These are phyloP conservation scores for Batrachochytrium dendrobatidis DNA, from an alignment of 371 early-diverging fungal genomes.

Conservation along the genomic window DNA sequence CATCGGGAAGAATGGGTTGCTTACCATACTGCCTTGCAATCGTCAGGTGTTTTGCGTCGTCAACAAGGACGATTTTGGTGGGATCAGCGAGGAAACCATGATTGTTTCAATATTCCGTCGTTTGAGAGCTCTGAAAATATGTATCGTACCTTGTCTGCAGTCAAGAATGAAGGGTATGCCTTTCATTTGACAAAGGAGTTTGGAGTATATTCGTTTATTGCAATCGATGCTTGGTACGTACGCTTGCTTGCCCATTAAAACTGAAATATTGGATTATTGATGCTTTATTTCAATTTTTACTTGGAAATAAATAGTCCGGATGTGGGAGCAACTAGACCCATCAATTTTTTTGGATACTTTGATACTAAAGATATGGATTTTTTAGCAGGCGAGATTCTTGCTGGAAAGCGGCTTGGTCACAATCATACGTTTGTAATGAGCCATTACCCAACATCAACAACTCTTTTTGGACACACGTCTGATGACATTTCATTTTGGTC, in stretches of 20 bases:
- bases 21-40: slow-evolving; percentile 55
- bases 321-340: slow-evolving; percentile 71
- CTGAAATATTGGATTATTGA: background rate
- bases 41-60: slow-evolving; percentile 12
- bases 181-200: slow-evolving; percentile 50
- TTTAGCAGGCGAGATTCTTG: slow-evolving; percentile 31
- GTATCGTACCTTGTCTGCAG: slow-evolving; percentile 52
- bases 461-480: slow-evolving; percentile 59
- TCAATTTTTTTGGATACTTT: slow-evolving; percentile 86
- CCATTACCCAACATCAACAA: slow-evolving; percentile 82
- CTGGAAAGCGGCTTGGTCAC: slow-evolving; percentile 6
- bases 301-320: slow-evolving; percentile 44
- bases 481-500: slow-evolving; percentile 54
- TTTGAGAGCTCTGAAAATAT: slow-evolving; percentile 46
- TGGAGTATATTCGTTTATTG: slow-evolving; percentile 75
- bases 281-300: background rate
- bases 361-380: slow-evolving; percentile 67
- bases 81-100: slow-evolving; percentile 69
- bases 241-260: background rate
- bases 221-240: slow-evolving; percentile 72
- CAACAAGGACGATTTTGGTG: slow-evolving; percentile 56
- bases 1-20: slow-evolving; percentile 76
- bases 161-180: slow-evolving; percentile 51
- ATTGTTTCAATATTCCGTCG: slow-evolving; percentile 59
- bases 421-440: slow-evolving; percentile 65